phyloP scores from a whole-genome alignment of 208 protist species.

The Spongospora subterranea region DNA sequence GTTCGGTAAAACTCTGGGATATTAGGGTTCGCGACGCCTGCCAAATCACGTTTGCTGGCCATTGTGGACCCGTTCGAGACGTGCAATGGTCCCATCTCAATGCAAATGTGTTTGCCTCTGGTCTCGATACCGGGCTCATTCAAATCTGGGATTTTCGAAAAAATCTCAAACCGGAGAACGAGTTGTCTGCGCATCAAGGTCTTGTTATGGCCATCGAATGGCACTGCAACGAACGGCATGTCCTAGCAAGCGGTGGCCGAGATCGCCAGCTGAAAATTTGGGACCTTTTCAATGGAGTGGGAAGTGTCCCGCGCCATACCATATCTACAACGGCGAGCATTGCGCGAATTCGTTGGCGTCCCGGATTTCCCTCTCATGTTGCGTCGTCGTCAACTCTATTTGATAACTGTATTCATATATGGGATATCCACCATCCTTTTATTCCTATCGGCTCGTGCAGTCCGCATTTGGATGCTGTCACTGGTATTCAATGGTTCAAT shows the following conservation, averaged over 20 bases:
- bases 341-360: constrained; percentile 5
- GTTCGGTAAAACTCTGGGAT: constrained; percentile 32
- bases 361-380: neutral
- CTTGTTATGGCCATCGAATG: constrained; percentile 42
- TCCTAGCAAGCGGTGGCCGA: neutral
- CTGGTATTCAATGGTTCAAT: constrained; percentile 5
- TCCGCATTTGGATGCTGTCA: constrained; percentile 16
- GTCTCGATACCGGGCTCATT: constrained; percentile 16
- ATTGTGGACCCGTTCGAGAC: constrained; percentile 23
- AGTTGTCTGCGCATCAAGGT: constrained; percentile 28
- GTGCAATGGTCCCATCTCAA: constrained; percentile 7
- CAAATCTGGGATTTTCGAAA: constrained; percentile 14
- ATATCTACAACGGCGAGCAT: neutral
- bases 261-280: constrained; percentile 16
- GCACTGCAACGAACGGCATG: constrained; percentile 24
- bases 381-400: constrained; percentile 41
- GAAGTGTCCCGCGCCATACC: neutral
- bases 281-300: neutral
- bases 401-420: constrained; percentile 42
- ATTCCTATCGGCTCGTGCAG: constrained; percentile 9
- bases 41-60: neutral
- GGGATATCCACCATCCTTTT: constrained; percentile 25
- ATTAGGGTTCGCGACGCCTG: neutral
- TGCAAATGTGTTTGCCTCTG: neutral
- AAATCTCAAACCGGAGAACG: neutral